These are phyloP conservation scores for Turritis glabra DNA, from an alignment of 345 rosid species.

Conservation along the genomic window DNA sequence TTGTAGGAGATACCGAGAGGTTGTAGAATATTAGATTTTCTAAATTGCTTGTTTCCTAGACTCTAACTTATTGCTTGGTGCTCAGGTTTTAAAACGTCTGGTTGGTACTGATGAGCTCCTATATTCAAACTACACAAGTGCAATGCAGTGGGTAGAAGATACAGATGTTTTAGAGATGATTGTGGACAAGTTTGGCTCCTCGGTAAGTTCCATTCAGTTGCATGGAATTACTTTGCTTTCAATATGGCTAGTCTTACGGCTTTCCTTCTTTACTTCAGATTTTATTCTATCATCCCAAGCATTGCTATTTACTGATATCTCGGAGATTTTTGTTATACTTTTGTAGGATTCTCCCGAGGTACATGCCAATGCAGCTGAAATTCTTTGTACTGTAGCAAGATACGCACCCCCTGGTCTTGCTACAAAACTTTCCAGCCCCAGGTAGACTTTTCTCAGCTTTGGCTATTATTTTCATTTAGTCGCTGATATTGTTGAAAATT, in stretches of 20 bases:
- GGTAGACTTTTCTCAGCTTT: conserved; percentile 43
- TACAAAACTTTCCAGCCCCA: conserved; percentile 73
- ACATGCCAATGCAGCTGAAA: conserved; percentile 94
- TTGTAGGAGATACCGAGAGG: neutral
- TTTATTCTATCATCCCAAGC: neutral
- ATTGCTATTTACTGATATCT: conserved; percentile 12
- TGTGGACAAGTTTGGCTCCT: conserved; percentile 84
- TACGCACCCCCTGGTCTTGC: conserved; percentile 86
- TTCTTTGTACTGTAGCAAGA: conserved; percentile 80
- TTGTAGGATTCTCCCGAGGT: conserved; percentile 86
- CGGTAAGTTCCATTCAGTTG: conserved; percentile 55
- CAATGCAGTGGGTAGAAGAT: conserved; percentile 88
- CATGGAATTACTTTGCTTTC: conserved; percentile 9
- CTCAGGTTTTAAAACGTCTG: conserved; percentile 81
- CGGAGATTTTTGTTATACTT: neutral
- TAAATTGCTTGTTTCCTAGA: neutral
- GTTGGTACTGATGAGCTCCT: conserved; percentile 90
- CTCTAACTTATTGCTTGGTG: conserved; percentile 28
- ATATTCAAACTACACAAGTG: conserved; percentile 65
- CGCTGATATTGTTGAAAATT: neutral
- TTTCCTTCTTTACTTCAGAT: neutral
- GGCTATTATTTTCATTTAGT: conserved; percentile 17
- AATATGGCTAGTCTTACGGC: conserved; percentile 8
- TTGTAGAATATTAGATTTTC: neutral
- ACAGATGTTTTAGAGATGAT: conserved; percentile 89